phyloP scores from a whole-genome alignment of 441 rosid genomes.

The Arabidopsis lyrata region DNA sequence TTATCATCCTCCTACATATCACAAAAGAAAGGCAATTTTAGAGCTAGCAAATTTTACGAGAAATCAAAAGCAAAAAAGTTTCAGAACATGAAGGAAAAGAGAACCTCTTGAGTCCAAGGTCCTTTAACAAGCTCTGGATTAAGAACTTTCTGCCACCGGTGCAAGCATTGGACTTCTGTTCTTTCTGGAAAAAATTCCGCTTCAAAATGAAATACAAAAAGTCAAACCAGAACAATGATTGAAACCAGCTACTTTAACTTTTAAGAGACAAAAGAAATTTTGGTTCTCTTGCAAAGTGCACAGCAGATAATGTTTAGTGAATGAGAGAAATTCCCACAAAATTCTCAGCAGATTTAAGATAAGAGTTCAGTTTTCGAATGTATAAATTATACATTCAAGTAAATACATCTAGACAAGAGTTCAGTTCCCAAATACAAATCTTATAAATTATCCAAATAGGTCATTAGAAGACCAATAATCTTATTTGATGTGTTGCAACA shows the following conservation, averaged over 20 bases:
- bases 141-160: constrained; percentile 98
- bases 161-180: constrained; percentile 97
- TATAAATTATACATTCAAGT: neutral
- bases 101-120: constrained; percentile 98
- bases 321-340: neutral
- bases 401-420: neutral
- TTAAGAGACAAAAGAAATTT: neutral
- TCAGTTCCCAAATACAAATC: constrained; percentile 1
- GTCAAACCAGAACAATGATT: constrained; percentile 15
- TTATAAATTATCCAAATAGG: neutral
- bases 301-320: neutral
- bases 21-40: constrained; percentile 7
- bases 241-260: constrained; percentile 7
- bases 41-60: constrained; percentile 20
- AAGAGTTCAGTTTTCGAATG: neutral
- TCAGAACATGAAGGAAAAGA: constrained; percentile 7
- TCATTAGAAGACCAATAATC: neutral
- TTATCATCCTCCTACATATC: constrained; percentile 83
- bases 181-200: constrained; percentile 90
- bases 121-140: constrained; percentile 98
- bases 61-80: constrained; percentile 20
- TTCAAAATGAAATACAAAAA: constrained; percentile 48
- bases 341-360: neutral
- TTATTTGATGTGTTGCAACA: constrained; percentile 5
- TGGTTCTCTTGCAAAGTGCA: constrained; percentile 10